Evolutionary conservation across 805 yeast species (phyloP), one percentile per base, ranked within the genome.

Genomic region (Lachancea kluyveri): DNA sequence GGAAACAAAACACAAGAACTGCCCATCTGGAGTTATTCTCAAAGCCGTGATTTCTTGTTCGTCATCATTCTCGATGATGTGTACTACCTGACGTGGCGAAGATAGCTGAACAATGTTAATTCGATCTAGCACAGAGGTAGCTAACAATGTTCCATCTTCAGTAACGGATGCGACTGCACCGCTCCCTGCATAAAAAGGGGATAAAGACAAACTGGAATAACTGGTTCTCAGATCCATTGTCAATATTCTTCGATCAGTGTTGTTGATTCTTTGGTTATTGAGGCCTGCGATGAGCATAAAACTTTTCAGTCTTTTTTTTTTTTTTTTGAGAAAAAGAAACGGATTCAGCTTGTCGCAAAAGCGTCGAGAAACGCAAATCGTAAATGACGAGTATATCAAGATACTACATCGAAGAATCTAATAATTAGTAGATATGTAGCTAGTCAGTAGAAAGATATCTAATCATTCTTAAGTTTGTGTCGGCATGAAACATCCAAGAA

Each of bases 171-270:
- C 92, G 17, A 79, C 65, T 2, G 92, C 74, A 5, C 92, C 85
- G 17, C 96, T 95, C 10, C 84, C 59, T 2, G 62, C 74, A 54
- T 85, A 92, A 46, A 88, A 78, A 10, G 98, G 97, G 31, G 74
- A 77, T 24, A 90, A 67, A 21, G 59, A 53, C n/a, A 52, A 45
- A 31, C 57, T 56, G 2, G 51, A 38, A 39, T 57, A 65, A 13
- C 62, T 57, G 6, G 50, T 43, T 36, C 43, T 57, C 15, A 58
- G 34, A 38, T 56, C 60, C 58, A 54, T 52, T 8, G 5, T 16
- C 25, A 28, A 13, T n/a, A 8, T 7, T n/a, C 7, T 12, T 7
- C n/a, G n/a, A n/a, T n/a, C n/a, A n/a, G n/a, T n/a, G n/a, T n/a
- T n/a, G n/a, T n/a, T n/a, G n/a, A n/a, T n/a, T n/a, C n/a, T n/a